Percentiles rank a stretch among this genome's conserved stretches.
Evolutionary conservation across 805 yeast species (phyloP).

Genomic region (Ogataea nakhonphanomensis): DNA sequence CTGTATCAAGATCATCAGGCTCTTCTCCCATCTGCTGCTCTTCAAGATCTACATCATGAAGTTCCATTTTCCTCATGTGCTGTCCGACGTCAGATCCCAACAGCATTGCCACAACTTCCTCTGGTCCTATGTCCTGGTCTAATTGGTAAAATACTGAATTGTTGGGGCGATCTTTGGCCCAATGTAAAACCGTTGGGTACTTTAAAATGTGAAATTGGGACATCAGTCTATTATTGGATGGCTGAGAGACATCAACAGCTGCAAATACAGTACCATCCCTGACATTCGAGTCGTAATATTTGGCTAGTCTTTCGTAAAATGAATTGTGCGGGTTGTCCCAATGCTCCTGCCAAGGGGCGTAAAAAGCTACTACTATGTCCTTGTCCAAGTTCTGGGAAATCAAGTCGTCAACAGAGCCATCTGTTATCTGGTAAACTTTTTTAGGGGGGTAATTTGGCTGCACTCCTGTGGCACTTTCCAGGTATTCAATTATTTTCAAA

Average conservation of each 20-base stretch:
- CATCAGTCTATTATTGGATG: slow-evolving; percentile 27
- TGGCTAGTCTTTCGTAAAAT: slow-evolving; percentile 32
- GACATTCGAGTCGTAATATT: slow-evolving; percentile 22
- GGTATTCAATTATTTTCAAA: slow-evolving; percentile 30
- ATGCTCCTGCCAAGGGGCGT: slow-evolving; percentile 35
- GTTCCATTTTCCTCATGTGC: too few species aligned
- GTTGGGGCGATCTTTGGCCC: slow-evolving; percentile 19
- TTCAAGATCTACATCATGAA: slow-evolving; percentile 26
- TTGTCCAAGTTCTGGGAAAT: slow-evolving; percentile 14
- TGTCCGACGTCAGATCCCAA: slow-evolving; percentile 32
- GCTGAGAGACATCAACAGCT: slow-evolving; percentile 33
- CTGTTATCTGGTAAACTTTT: slow-evolving; percentile 12
- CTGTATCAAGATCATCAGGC: slow-evolving; percentile 20
- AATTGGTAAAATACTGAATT: slow-evolving; percentile 14
- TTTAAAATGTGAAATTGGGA: slow-evolving; percentile 26
- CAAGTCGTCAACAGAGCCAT: slow-evolving; percentile 15
- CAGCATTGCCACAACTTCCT: slow-evolving; percentile 27
- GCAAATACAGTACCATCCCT: slow-evolving; percentile 26
- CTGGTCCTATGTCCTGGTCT: slow-evolving; percentile 25
- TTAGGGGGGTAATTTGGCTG: slow-evolving; percentile 31
- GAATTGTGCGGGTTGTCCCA: slow-evolving; percentile 33
- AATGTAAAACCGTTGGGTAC: slow-evolving; percentile 32
- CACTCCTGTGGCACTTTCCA: slow-evolving; percentile 33
- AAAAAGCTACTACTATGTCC: slow-evolving; percentile 33
- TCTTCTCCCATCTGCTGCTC: slow-evolving; percentile 17